phyloP scores from a whole-genome alignment of 805 yeast genomes.

The Candida schatavii region DNA sequence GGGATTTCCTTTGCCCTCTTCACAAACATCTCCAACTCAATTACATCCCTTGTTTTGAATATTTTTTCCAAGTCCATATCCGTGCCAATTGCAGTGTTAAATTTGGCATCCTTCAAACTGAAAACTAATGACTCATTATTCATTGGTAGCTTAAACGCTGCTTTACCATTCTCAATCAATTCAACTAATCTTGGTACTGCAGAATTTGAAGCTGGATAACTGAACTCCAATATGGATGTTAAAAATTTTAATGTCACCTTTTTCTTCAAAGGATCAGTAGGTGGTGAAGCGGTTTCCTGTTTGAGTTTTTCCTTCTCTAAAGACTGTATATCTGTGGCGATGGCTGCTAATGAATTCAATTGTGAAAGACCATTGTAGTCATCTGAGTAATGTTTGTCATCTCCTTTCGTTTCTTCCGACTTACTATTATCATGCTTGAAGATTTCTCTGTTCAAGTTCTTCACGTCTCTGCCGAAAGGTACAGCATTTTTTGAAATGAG shows the following conservation, averaged over 20 bases:
- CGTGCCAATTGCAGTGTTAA: conserved; percentile 24
- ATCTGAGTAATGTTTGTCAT: conserved; percentile 8
- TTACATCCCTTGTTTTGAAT: conserved; percentile 25
- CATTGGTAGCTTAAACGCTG: conserved; percentile 52
- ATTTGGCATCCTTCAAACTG: conserved; percentile 24
- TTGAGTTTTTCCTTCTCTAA: conserved; percentile 7
- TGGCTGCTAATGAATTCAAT: conserved; percentile 32
- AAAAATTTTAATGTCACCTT: conserved; percentile 48
- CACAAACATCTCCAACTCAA: conserved; percentile 37
- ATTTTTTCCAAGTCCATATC: conserved; percentile 40
- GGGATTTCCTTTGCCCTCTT: conserved; percentile 34
- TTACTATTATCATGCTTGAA: not conserved
- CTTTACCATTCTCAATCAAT: conserved; percentile 71
- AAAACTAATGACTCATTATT: conserved; percentile 8
- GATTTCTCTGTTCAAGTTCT: not conserved
- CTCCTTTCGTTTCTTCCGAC: conserved; percentile 4
- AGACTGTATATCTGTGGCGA: conserved; percentile 27
- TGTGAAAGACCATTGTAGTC: conserved; percentile 7
- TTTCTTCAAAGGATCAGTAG: conserved; percentile 15
- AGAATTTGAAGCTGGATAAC: conserved; percentile 58
- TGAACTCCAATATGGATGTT: conserved; percentile 56
- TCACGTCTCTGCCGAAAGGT: conserved; percentile 19
- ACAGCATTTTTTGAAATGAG: conserved; percentile 44
- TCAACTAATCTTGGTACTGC: conserved; percentile 82
- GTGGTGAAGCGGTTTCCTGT: not conserved